These are phyloP conservation scores for Sporothrix luriei DNA, from an alignment of 2,329 filamentous ascomycete species.

Conservation along the genomic window DNA sequence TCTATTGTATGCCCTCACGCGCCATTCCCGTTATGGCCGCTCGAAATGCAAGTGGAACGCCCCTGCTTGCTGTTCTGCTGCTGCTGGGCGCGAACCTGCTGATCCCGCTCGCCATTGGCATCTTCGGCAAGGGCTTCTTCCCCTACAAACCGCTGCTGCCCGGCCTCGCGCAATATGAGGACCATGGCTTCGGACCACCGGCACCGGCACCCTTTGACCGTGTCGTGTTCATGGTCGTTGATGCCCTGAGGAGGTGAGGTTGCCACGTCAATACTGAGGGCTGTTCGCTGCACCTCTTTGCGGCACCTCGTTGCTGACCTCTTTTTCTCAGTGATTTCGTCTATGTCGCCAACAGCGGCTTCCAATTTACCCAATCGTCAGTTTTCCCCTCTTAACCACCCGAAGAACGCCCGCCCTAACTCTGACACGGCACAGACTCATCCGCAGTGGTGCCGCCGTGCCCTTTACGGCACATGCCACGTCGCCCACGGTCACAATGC, in stretches of 20 bases:
- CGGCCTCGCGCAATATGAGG: slow-evolving; percentile 72
- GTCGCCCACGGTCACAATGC: slow-evolving; percentile 98
- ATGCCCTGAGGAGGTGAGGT: slow-evolving; percentile 79
- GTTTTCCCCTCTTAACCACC: too few species aligned
- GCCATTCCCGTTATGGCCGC: slow-evolving; percentile 8
- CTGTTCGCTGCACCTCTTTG: not conserved
- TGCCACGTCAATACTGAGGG: not conserved
- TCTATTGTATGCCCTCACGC: not conserved
- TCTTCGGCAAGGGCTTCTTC: slow-evolving; percentile 92
- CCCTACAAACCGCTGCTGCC: slow-evolving; percentile 94
- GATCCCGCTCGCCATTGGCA: slow-evolving; percentile 70
- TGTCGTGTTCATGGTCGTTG: slow-evolving; percentile 95
- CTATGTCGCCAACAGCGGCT: slow-evolving; percentile 76
- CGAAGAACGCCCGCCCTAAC: too few species aligned
- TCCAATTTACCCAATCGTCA: slow-evolving; percentile 86
- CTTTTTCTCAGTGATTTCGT: slow-evolving; percentile 77
- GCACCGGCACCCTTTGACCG: slow-evolving; percentile 79
- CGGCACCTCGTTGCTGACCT: not conserved
- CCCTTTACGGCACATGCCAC: slow-evolving; percentile 95
- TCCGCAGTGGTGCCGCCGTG: slow-evolving; percentile 77
- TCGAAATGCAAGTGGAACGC: not conserved
- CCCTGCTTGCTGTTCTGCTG: slow-evolving; percentile 44
- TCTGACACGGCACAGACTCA: slow-evolving; percentile 63
- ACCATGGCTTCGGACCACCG: slow-evolving; percentile 56
- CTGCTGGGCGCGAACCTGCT: slow-evolving; percentile 73